A percentile compares a stretch with the other conserved stretches of the same genome.
Evolutionary conservation across 371 early-diverging fungal genomes (phyloP).

Genomic region (Synchytrium microbalum): DNA sequence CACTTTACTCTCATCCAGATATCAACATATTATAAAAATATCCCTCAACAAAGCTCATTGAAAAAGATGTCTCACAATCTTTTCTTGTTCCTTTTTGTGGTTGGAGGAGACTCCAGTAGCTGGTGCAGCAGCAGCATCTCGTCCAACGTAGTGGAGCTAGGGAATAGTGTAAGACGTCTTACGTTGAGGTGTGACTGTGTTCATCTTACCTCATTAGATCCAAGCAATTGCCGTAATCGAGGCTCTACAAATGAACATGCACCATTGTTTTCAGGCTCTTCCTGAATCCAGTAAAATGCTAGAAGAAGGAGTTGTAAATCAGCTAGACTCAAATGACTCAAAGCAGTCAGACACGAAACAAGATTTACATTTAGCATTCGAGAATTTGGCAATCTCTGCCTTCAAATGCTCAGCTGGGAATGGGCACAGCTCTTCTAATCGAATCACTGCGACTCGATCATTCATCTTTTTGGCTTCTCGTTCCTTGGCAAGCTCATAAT

Average conservation of each 20-base stretch:
- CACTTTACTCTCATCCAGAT: too few species aligned
- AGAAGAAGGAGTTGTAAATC: constrained; percentile 5
- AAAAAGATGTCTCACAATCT: constrained; percentile 28
- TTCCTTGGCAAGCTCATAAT: constrained; percentile 82
- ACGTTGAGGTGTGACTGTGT: constrained; percentile 13
- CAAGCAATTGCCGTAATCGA: constrained; percentile 65
- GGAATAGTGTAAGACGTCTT: constrained; percentile 3
- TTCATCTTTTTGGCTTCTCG: constrained; percentile 40
- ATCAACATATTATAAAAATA: too few species aligned
- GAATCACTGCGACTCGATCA: constrained; percentile 61
- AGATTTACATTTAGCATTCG: neutral
- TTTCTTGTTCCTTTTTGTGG: constrained; percentile 51
- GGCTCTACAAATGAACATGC: constrained; percentile 82
- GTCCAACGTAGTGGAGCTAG: constrained; percentile 35
- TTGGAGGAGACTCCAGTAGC: constrained; percentile 38
- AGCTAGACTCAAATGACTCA: constrained; percentile 4
- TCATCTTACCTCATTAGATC: constrained; percentile 6
- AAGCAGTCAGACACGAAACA: neutral
- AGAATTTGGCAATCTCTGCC: constrained; percentile 55
- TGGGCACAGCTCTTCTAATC: constrained; percentile 89
- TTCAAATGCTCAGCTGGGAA: constrained; percentile 74
- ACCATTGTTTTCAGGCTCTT: constrained; percentile 92
- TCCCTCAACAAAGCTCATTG: too few species aligned
- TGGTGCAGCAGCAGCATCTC: constrained; percentile 30
- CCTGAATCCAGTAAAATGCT: constrained; percentile 88